These are phyloP conservation scores for Botrytis cinerea DNA, from an alignment of 2,329 filamentous ascomycete species.

Conservation along the genomic window DNA sequence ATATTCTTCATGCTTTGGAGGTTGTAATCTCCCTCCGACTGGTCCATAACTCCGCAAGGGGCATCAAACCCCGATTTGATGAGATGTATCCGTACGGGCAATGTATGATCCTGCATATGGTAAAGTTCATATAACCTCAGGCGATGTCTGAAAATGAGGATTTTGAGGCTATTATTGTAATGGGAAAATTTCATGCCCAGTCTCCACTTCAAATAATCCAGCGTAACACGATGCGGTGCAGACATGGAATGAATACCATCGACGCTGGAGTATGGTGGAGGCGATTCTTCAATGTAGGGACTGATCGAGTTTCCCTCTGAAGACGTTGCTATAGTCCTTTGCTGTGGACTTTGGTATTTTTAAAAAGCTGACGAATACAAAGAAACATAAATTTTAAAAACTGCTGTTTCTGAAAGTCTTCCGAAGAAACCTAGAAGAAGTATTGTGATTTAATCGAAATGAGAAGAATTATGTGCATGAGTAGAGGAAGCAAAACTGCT, in stretches of 20 bases:
- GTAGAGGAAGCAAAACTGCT: not conserved
- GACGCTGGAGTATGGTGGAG: slow-evolving; percentile 1
- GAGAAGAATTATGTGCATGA: not conserved
- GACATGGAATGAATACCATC: not conserved
- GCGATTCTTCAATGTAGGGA: not conserved
- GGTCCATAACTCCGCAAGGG: not conserved
- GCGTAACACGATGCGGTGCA: not conserved
- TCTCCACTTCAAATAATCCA: not conserved
- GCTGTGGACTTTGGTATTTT: not conserved
- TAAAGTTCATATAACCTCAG: slow-evolving; percentile 4
- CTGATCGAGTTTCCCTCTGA: not conserved
- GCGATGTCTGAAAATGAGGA: slow-evolving; percentile 3
- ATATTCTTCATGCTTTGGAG: not conserved
- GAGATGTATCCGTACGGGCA: not conserved
- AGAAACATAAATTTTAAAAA: not conserved
- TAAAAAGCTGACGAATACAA: not conserved
- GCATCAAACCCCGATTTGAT: not conserved
- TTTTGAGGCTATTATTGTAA: not conserved
- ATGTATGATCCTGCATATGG: not conserved
- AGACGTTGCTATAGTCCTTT: not conserved
- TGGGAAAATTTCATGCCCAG: not conserved
- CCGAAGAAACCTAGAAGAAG: not conserved
- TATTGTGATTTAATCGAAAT: too few relatives aligned
- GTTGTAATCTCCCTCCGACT: not conserved
- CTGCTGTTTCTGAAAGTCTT: not conserved